Evolutionary conservation across 148 eudicot genomes (phyloP).

Genomic region (Nepenthes mirabilis): DNA sequence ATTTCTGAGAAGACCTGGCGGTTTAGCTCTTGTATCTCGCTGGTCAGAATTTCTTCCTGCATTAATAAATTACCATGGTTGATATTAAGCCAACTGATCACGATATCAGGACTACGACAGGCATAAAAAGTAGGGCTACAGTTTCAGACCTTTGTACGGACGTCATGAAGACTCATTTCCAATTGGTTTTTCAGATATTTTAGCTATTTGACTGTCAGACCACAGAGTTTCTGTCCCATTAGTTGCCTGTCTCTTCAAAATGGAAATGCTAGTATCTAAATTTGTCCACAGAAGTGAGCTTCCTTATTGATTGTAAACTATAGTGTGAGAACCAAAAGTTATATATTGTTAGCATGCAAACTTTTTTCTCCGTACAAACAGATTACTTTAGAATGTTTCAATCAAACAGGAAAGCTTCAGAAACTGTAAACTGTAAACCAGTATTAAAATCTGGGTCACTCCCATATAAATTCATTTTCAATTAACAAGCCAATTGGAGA

Average conservation of each 20-base stretch:
- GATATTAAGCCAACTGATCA: not conserved
- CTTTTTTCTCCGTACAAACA: too few relatives aligned
- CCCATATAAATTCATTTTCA: too few relatives aligned
- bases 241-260: constrained; percentile 37
- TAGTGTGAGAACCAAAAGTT: too few relatives aligned
- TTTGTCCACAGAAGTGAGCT: not conserved
- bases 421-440: too few relatives aligned
- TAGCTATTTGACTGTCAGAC: constrained; percentile 47
- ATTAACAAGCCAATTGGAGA: too few relatives aligned
- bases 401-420: too few relatives aligned
- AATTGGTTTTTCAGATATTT: constrained; percentile 54
- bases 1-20: constrained; percentile 31
- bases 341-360: too few relatives aligned
- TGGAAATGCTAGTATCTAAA: constrained; percentile 1
- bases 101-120: not conserved
- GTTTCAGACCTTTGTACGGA: constrained; percentile 45
- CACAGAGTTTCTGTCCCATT: constrained; percentile 57
- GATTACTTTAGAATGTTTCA: too few relatives aligned
- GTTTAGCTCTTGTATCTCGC: constrained; percentile 55
- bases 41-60: constrained; percentile 46
- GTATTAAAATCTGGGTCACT: too few relatives aligned
- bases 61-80: not conserved
- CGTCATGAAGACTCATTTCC: constrained; percentile 45
- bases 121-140: not conserved
- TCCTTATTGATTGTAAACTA: too few relatives aligned